Conservation (phyloP, 2,329 filamentous ascomycete genomes). For the Stagonosporopsis chrysanthemi region DNA sequence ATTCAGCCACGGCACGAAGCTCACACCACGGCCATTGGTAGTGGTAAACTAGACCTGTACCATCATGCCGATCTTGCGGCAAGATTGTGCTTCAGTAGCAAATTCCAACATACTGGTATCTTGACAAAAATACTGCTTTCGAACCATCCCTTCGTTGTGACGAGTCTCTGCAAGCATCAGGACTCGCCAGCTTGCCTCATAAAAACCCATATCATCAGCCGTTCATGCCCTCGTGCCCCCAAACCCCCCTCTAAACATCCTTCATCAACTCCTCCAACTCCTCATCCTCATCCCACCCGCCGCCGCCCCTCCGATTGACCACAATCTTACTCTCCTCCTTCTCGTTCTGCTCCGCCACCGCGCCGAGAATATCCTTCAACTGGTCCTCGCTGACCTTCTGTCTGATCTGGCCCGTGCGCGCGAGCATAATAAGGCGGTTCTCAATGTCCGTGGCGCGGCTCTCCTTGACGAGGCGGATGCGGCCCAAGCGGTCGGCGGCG, state of each 20-base stretch:
- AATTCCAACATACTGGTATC: neutral
- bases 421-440: conserved; percentile 90
- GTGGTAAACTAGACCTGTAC: conserved; percentile 23
- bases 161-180: neutral
- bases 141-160: neutral
- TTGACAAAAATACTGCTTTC: neutral
- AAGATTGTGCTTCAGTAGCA: neutral
- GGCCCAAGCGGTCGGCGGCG: conserved; percentile 88
- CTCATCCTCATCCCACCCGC: conserved; percentile 80
- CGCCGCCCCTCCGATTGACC: conserved; percentile 80
- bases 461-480: conserved; percentile 95
- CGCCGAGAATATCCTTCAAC: conserved; percentile 88
- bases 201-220: too few species aligned
- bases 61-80: neutral
- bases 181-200: too few species aligned
- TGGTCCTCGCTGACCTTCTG: conserved; percentile 90
- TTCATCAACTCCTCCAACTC: conserved; percentile 65
- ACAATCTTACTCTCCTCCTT: conserved; percentile 76
- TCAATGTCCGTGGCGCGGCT: conserved; percentile 89
- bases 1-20: conserved; percentile 39
- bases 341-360: conserved; percentile 78
- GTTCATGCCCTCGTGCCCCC: too few species aligned
- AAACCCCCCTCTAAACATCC: conserved; percentile 36
- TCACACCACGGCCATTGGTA: conserved; percentile 31
- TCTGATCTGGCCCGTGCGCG: conserved; percentile 83